Percentiles rank a stretch among this genome's conserved stretches.
Conservation (phyloP, 139 green algal genomes). For the Haematococcus lacustris region DNA sequence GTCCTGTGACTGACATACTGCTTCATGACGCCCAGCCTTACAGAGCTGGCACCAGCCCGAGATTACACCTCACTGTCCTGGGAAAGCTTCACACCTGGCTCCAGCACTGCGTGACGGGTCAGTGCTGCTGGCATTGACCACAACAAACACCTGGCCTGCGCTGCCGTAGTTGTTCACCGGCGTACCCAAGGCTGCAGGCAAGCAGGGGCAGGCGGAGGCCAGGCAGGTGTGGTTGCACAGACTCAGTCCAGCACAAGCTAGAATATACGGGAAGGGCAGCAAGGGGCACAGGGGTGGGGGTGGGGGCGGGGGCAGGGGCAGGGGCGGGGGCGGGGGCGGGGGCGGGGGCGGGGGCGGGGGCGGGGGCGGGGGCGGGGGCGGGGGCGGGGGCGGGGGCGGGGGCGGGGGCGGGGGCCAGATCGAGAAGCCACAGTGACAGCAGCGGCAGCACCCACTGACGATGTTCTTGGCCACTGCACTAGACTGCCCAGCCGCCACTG, state of each 20-base stretch:
- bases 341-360: no score
- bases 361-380: no score
- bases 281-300: background rate
- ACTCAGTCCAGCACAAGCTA: background rate
- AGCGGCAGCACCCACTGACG: background rate
- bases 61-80: background rate
- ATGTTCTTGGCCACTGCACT: constrained; percentile 10
- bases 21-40: no score
- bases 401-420: no score
- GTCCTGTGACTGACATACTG: background rate
- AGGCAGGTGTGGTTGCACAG: background rate
- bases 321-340: no score
- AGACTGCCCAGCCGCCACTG: background rate
- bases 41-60: background rate
- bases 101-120: background rate
- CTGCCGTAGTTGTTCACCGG: constrained; percentile 11
- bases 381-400: no score
- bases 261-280: background rate
- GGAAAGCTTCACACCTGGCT: background rate
- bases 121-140: background rate
- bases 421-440: background rate
- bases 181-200: background rate
- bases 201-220: background rate
- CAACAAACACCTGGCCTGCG: background rate
- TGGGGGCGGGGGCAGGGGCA: no score